Conservation (phyloP, 768 basidiomycete species). For the Arthromyces matolae region DNA sequence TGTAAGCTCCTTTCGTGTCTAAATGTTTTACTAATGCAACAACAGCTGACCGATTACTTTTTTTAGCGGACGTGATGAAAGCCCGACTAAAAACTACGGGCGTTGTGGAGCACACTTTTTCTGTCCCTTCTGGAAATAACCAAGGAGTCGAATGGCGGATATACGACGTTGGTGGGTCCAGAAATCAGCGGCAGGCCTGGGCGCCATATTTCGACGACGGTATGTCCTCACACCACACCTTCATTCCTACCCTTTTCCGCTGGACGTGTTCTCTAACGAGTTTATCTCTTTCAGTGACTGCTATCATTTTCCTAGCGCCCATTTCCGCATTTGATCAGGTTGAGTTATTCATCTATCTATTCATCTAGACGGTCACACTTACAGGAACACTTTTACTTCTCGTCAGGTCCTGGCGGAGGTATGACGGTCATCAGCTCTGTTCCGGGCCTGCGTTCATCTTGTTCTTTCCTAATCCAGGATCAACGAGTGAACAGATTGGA, state of each 20-base stretch:
- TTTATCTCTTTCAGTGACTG: constrained; percentile 54
- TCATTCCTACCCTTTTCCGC: no score
- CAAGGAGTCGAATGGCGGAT: constrained; percentile 73
- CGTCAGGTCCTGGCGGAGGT: constrained; percentile 66
- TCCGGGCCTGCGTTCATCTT: constrained; percentile 10
- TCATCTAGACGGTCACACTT: constrained; percentile 4
- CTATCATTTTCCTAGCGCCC: constrained; percentile 85
- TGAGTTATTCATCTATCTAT: constrained; percentile 10
- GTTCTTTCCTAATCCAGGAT: constrained; percentile 44
- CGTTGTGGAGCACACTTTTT: constrained; percentile 75
- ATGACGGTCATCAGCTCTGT: constrained; percentile 15
- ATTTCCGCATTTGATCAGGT: constrained; percentile 85
- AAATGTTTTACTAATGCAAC: constrained; percentile 13
- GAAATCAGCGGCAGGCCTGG: constrained; percentile 82
- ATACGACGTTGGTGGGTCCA: constrained; percentile 82
- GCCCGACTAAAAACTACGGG: constrained; percentile 82
- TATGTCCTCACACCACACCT: constrained; percentile 33
- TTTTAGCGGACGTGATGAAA: constrained; percentile 69
- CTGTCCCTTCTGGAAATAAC: constrained; percentile 53
- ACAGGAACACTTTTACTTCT: constrained; percentile 9
- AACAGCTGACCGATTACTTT: constrained; percentile 10
- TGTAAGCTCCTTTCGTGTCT: constrained; percentile 36
- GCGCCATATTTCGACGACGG: constrained; percentile 87
- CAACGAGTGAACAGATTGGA: constrained; percentile 70
- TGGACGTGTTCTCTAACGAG: constrained; percentile 5